Evolutionary conservation across 2,329 filamentous ascomycete genomes (phyloP).

Genomic region (Fusarium torreyae): DNA sequence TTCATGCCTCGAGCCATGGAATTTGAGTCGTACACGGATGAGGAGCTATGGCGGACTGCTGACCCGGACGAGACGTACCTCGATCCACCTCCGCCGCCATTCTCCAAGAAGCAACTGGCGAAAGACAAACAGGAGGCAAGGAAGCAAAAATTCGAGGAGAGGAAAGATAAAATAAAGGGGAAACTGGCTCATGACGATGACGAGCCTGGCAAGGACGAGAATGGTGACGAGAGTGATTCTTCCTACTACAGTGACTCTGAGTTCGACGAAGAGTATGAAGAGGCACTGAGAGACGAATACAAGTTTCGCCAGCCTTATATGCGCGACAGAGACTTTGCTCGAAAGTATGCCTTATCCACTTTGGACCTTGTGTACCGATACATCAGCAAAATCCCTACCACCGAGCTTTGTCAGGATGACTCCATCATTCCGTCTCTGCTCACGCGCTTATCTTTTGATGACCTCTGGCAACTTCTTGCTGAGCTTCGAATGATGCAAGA

Average conservation of each 20-base stretch:
- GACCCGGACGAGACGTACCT: conserved; percentile 48
- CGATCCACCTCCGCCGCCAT: conserved; percentile 44
- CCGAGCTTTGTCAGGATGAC: conserved; percentile 23
- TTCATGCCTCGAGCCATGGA: conserved; percentile 52
- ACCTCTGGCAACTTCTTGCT: conserved; percentile 49
- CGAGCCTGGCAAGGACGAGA: conserved; percentile 22
- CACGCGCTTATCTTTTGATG: conserved; percentile 42
- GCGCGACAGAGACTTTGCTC: conserved; percentile 48
- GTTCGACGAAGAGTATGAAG: conserved; percentile 19
- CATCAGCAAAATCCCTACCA: conserved; percentile 29
- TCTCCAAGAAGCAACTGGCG: conserved; percentile 15
- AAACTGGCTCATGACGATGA: background rate
- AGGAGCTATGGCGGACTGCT: conserved; percentile 48
- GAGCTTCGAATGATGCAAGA: conserved; percentile 49
- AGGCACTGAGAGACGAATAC: conserved; percentile 1
- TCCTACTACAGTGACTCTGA: conserved; percentile 24
- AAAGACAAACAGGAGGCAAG: conserved; percentile 29
- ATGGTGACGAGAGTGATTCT: conserved; percentile 2
- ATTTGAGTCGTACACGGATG: conserved; percentile 49
- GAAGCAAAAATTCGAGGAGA: conserved; percentile 22
- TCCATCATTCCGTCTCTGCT: conserved; percentile 35
- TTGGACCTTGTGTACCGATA: conserved; percentile 45
- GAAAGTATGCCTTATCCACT: conserved; percentile 48
- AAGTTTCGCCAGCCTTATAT: conserved; percentile 37
- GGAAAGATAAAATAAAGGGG: background rate